Conservation (phyloP, 73 alveolate species). For the Paramecium pentaurelia region DNA sequence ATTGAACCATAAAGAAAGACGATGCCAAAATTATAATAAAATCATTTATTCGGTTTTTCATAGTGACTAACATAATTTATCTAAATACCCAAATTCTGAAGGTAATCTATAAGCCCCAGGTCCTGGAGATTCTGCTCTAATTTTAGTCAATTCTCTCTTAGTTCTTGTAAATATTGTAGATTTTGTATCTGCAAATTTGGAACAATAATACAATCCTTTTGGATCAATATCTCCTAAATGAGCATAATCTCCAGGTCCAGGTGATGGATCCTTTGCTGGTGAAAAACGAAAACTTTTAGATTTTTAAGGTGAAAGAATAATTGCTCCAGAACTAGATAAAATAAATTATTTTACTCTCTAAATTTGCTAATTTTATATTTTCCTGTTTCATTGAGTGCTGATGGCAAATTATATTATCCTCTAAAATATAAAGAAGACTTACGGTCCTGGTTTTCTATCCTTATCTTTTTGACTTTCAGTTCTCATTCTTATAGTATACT, state of each 20-base stretch:
- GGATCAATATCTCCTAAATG: slow-evolving; percentile 32
- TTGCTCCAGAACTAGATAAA: slow-evolving; percentile 16
- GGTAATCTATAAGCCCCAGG: slow-evolving; percentile 58
- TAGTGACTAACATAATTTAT: background rate
- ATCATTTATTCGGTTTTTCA: slow-evolving; percentile 2
- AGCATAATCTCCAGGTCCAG: background rate
- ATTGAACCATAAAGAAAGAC: slow-evolving; percentile 13
- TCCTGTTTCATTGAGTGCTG: background rate
- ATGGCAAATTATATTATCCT: background rate
- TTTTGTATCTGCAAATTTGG: background rate
- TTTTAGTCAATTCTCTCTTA: background rate
- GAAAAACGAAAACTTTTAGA: background rate
- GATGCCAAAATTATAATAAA: background rate
- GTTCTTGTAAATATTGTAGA: background rate
- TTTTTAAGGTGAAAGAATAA: background rate
- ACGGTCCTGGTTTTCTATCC: slow-evolving; percentile 37
- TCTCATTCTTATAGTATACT: background rate
- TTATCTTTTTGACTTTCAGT: background rate
- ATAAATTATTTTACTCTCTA: background rate
- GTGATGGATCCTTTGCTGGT: background rate
- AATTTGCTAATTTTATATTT: slow-evolving; percentile 14
- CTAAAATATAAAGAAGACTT: background rate
- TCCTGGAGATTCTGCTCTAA: slow-evolving; percentile 25
- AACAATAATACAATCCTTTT: slow-evolving; percentile 1
- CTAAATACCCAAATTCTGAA: slow-evolving; percentile 51